phyloP scores from a whole-genome alignment of 2,329 filamentous ascomycete genomes.

The Colletotrichum tamarilloi region DNA sequence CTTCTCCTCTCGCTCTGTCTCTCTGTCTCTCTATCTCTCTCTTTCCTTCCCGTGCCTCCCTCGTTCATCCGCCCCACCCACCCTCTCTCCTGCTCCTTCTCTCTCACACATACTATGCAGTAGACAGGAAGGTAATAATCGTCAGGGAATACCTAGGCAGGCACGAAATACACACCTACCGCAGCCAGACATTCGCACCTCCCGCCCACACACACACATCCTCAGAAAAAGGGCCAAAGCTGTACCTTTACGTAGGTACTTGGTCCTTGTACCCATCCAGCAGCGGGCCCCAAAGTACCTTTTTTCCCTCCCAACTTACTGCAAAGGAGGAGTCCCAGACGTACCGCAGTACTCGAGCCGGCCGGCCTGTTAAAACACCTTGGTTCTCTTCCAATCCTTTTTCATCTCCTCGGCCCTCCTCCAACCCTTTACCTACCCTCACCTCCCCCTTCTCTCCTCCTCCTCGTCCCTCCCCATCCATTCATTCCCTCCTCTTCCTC shows the following conservation, averaged over 20 bases:
- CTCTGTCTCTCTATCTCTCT: background rate
- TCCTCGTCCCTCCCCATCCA: constrained; percentile 55
- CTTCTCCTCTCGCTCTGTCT: background rate
- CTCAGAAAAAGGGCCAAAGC: background rate
- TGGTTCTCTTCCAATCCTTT: constrained; percentile 64
- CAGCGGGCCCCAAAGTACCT: constrained; percentile 15
- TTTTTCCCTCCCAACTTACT: background rate
- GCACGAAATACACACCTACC: no score
- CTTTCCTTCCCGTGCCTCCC: background rate
- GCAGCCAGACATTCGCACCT: background rate
- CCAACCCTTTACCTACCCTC: constrained; percentile 59
- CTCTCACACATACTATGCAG: background rate
- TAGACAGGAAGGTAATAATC: no score
- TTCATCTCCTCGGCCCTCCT: constrained; percentile 64
- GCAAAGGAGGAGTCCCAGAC: no score
- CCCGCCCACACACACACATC: background rate
- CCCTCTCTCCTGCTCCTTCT: background rate
- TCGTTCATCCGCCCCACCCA: background rate
- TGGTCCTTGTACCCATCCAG: background rate
- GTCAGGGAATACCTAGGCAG: no score
- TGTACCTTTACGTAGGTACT: constrained; percentile 1
- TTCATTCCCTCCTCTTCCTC: constrained; percentile 69
- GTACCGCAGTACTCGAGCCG: background rate
- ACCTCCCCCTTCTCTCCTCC: constrained; percentile 49
- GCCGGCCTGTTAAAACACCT: constrained; percentile 54